Conservation (phyloP, 169 alveolate species). For the Plasmodium malariae region DNA sequence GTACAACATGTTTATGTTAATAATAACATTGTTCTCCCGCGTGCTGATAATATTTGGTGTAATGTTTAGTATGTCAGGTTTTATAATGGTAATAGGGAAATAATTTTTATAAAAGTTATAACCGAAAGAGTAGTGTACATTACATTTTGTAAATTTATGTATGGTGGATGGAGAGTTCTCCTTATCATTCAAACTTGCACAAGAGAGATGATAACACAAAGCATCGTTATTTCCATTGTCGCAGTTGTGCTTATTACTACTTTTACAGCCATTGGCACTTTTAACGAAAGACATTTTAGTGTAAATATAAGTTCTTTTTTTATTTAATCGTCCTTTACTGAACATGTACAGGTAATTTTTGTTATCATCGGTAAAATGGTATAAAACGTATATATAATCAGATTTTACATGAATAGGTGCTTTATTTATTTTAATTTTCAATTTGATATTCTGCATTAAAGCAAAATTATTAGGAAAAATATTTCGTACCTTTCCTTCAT, state of each 20-base stretch:
- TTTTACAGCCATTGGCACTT: neutral
- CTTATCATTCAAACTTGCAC: neutral
- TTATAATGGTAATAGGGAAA: slow-evolving; percentile 34
- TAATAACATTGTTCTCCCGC: slow-evolving; percentile 15
- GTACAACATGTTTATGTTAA: slow-evolving; percentile 45
- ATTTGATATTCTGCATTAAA: slow-evolving; percentile 34
- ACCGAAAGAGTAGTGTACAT: slow-evolving; percentile 26
- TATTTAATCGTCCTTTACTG: slow-evolving; percentile 34
- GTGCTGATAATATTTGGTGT: slow-evolving; percentile 13
- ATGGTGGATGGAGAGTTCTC: neutral
- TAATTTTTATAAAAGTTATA: slow-evolving; percentile 11
- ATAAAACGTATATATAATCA: slow-evolving; percentile 22
- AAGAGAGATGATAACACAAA: neutral
- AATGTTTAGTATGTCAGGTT: slow-evolving; percentile 68
- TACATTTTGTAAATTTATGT: slow-evolving; percentile 24
- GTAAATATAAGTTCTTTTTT: slow-evolving; percentile 30
- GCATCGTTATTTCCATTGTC: neutral
- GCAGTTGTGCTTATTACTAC: neutral
- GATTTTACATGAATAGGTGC: slow-evolving; percentile 24
- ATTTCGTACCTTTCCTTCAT: slow-evolving; percentile 35
- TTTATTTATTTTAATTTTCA: slow-evolving; percentile 51
- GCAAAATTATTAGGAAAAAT: slow-evolving; percentile 38
- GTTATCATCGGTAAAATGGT: slow-evolving; percentile 15
- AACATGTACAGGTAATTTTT: slow-evolving; percentile 14
- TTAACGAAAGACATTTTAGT: slow-evolving; percentile 11